Base-by-base conservation (phyloP, 495 filamentous ascomycete species). In the Symbiotaphrina buchneri region DNA sequence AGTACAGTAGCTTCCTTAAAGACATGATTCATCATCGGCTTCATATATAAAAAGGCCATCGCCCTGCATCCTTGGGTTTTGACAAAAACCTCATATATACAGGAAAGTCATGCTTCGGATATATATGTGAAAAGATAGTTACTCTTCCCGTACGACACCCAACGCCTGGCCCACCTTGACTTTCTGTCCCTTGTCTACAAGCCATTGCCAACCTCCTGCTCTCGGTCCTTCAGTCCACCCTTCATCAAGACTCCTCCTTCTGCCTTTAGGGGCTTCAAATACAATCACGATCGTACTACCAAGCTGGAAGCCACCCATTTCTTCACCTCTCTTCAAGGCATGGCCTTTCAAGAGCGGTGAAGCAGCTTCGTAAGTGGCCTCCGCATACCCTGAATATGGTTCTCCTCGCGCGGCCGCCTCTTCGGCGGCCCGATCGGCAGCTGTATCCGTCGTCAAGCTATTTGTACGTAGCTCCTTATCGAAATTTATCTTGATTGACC, bases 251-350 rank as follows among this genome's bases (percentile, higher is more conserved):
- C 68, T 77, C 32, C 62, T 58, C 21, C 63, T 48, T 23, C 51
- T 50, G 5, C 68, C 65, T 37, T 70, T 70, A 0, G 87, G 87
- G 22, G 85, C 87, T 50, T 99, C 87, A 54, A 99, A 99, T 3
- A 95, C 84, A 20, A 99, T 56, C 21, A 99, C 87, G 36, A 99
- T 74, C 0, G 85, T 84, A 47, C 84, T 94, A 15, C 87, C 87
- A 14, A 99, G 60, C 56, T 87, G 82, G 52, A 99, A 99, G 0
- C 87, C 87, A 16, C 87, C 87, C 80, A 99, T 94, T 51, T 99
- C 90, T 39, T 90, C 84, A 16, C 87, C 87, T 23, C 81, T 63
- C 28, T 70, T 60, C 35, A 95, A 51, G 6, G 87, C 73, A 47
- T 94, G 68, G 7, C 87, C 87, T 16, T 70, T 65, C 2, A 99